Base-by-base conservation (phyloP, 345 rosid species). In the Lepidium didymum region DNA sequence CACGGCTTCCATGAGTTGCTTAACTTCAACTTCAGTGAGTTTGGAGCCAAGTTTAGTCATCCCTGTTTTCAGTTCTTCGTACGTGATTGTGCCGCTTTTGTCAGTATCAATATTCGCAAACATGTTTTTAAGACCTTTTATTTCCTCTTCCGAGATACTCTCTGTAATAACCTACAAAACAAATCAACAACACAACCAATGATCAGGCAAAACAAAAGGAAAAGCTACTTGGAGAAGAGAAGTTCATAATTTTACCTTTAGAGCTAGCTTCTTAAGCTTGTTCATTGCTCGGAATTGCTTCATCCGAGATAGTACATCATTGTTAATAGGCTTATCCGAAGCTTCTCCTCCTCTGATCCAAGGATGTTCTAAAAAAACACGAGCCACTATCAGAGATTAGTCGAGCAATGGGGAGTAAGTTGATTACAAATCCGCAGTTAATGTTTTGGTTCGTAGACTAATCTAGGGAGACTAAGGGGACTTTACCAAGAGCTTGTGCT, bases 271-370 rank as follows among this genome's bases (percentile, higher is more conserved):
- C 77, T 90, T 90, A 67, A 92, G 85, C 69, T 92, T 84, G 81
- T 87, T 92, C 98, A 92, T 87, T 52, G 90, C 96, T 64, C 93
- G 85, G 77, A 92, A 90, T 77, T 92, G 96, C 79, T 88, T 92
- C 98, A 92, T 79, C 68, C 97, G 78, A 29, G 94, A 83, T n/a
- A 92, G 87, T 64, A 90, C 98, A 11, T 94, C 98, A 67, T 76
- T 87, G 66, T 82, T 89, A 44, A 92, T 85, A 21, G 91, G 91
- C 72, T 85, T 87, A 74, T 92, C 96, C 2, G 90, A 82, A 27
- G 98, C 96, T 60, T 86, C 86, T 55, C 88, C 92, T 3, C 87
- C 92, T 72, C 47, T 81, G 35, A 85, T 70, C 47, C 52, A 35
- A 8, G 69, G 75, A 63, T 71, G 75, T 45, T 71, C 69, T 70